A percentile compares a stretch with the other conserved stretches of the same genome.
Evolutionary conservation across 169 alveolate genomes (phyloP).

Genomic region (Babesia bovis): DNA sequence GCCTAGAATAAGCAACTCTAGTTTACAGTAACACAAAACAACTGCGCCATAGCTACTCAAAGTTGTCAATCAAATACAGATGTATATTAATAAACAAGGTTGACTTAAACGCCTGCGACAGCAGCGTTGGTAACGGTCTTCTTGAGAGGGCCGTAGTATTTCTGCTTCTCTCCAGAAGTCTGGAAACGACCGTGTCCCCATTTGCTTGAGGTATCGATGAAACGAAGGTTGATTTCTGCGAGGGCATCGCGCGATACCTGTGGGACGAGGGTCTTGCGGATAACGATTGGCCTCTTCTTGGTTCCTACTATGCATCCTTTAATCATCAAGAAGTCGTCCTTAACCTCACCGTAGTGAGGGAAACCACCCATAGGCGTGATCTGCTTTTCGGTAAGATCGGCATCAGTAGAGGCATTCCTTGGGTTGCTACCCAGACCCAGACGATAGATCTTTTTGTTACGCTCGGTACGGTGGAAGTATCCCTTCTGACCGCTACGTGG

Average conservation of each 20-base stretch:
- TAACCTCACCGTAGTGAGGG: conserved; percentile 98
- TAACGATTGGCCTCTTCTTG: conserved; percentile 94
- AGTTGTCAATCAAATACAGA: too few species aligned
- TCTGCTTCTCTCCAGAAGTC: conserved; percentile 97
- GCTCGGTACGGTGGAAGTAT: conserved; percentile 98
- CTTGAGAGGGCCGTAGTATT: conserved; percentile 95
- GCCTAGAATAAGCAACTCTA: too few species aligned
- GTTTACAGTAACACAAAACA: too few species aligned
- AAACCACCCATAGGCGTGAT: conserved; percentile 99
- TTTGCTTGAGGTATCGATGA: conserved; percentile 99
- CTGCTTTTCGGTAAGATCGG: conserved; percentile 96
- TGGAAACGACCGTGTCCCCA: conserved; percentile 99
- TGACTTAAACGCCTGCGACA: conserved; percentile 6
- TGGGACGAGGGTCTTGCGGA: conserved; percentile 96
- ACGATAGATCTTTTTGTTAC: conserved; percentile 98
- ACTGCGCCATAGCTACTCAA: too few species aligned
- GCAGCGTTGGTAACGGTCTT: conserved; percentile 51
- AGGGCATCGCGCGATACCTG: conserved; percentile 92
- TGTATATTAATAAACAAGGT: conserved; percentile 21
- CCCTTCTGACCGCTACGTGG: conserved; percentile 99
- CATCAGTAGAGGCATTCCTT: conserved; percentile 95
- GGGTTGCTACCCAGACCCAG: conserved; percentile 93
- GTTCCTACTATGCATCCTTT: conserved; percentile 99
- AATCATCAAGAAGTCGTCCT: conserved; percentile 97
- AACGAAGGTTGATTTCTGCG: conserved; percentile 94